Base-by-base conservation (phyloP, 2,329 filamentous ascomycete species). In the Fusarium redolens region DNA sequence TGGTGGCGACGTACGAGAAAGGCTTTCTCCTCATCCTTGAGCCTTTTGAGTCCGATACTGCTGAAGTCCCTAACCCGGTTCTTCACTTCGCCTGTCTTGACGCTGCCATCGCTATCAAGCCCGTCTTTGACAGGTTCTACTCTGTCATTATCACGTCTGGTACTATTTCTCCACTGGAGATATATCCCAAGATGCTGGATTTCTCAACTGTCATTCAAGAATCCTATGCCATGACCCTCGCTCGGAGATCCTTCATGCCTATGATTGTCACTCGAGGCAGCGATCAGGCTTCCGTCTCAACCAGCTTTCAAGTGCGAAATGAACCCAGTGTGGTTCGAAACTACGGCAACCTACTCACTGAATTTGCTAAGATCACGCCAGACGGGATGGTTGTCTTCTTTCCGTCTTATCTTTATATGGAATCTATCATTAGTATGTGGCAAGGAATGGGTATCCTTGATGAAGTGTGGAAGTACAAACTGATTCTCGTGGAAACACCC, bases 341-440 rank as follows among this genome's bases (percentile, higher is more conserved):
- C 81, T 99, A 98, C 77, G 97, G 96, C 48, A 96, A 92, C 72
- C 87, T 99, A 4, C 86, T 99, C 37, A 96, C 95, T 12, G 96
- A 99, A 80, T 98, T 99, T 80, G 93, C 95, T 60, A 97, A 96
- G 81, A 92, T 98, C 73, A 99, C 96, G 0, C 97, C 96, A 0
- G 96, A 99, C 78, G 96, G 96, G 37, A 92, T 99, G 82, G 96
- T 99, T n/a, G 96, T 99, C 43, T 99, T 99, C 86, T 99, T 99
- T 81, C 97, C 96, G 0, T 97, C 95, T 0, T 99, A 99, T 78
- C 88, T 99, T 3, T 99, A 99, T 84, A 98, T 99, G 96, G 96
- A 99, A 81, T 96, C 93, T 58, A 98, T 98, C 80, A 98, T 99
- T 81, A 96, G 93, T 81, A 97, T 97, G 91, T 99, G 96, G 96